These are phyloP conservation scores for Monosporascus sp. DNA, from an alignment of 2,329 filamentous ascomycete species.

Conservation along the genomic window DNA sequence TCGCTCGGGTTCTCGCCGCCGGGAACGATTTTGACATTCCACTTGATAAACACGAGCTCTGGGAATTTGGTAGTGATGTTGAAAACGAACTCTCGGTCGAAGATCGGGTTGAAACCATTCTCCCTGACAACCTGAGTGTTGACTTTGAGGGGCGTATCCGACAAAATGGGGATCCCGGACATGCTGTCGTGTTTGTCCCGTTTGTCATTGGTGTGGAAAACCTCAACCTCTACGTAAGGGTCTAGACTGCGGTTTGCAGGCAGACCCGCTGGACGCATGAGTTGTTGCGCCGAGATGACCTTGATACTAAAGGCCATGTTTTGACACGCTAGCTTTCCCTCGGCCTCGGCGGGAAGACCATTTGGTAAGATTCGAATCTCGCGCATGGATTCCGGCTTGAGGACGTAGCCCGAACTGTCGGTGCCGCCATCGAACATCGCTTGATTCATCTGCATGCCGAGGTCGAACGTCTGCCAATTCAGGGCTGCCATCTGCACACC, in stretches of 20 bases:
- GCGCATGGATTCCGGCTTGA: slow-evolving; percentile 84
- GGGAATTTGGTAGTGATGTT: slow-evolving; percentile 90
- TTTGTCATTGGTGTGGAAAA: slow-evolving; percentile 92
- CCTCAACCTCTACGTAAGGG: slow-evolving; percentile 90
- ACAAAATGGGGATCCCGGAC: slow-evolving; percentile 42
- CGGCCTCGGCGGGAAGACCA: slow-evolving; percentile 44
- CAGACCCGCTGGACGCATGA: slow-evolving; percentile 75
- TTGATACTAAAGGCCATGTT: slow-evolving; percentile 80
- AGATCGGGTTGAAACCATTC: slow-evolving; percentile 92
- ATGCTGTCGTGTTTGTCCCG: slow-evolving; percentile 77
- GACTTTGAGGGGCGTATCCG: slow-evolving; percentile 63
- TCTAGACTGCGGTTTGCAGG: slow-evolving; percentile 73
- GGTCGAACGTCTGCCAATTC: slow-evolving; percentile 97
- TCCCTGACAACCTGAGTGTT: slow-evolving; percentile 76
- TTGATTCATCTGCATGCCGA: slow-evolving; percentile 92
- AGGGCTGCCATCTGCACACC: slow-evolving; percentile 97
- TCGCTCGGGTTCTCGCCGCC: slow-evolving; percentile 68
- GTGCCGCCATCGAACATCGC: slow-evolving; percentile 93
- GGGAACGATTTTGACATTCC: slow-evolving; percentile 81
- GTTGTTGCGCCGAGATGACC: slow-evolving; percentile 88
- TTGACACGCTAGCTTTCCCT: slow-evolving; percentile 69
- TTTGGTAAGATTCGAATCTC: slow-evolving; percentile 59
- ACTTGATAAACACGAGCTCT: slow-evolving; percentile 87
- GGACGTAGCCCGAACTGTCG: slow-evolving; percentile 84
- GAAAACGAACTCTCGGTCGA: slow-evolving; percentile 74